These are phyloP conservation scores for Amauroascus verrucosus DNA, from an alignment of 2,329 filamentous ascomycete species.

Conservation along the genomic window DNA sequence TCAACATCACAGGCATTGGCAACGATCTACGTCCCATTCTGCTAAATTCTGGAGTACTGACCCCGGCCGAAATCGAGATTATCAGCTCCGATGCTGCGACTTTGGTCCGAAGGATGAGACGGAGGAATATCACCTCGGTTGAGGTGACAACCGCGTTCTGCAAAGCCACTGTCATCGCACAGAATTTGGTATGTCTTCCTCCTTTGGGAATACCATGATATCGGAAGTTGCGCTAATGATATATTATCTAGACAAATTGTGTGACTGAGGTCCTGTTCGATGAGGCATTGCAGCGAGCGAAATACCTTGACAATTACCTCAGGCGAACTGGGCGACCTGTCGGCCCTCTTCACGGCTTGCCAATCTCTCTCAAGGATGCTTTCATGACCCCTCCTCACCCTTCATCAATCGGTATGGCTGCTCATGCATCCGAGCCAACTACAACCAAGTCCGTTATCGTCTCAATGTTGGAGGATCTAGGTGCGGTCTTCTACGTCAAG, in stretches of 20 bases:
- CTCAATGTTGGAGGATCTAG: conserved; percentile 42
- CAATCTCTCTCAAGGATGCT: conserved; percentile 45
- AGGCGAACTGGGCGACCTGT: conserved; percentile 35
- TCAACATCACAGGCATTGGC: conserved; percentile 6
- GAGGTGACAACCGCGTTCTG: conserved; percentile 49
- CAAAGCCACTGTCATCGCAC: conserved; percentile 47
- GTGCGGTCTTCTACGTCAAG: conserved; percentile 47
- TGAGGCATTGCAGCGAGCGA: conserved; percentile 41
- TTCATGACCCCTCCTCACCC: conserved; percentile 30
- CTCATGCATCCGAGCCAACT: conserved; percentile 36
- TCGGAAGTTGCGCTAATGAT: conserved; percentile 24
- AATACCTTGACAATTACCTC: conserved; percentile 40
- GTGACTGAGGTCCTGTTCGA: conserved; percentile 49
- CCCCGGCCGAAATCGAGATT: conserved; percentile 40
- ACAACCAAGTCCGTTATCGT: conserved; percentile 43
- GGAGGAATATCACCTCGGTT: conserved; percentile 44
- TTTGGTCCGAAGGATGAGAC: conserved; percentile 28
- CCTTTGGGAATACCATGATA: not conserved
- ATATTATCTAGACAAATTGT: conserved; percentile 44
- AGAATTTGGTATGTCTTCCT: conserved; percentile 43
- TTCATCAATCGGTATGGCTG: conserved; percentile 13
- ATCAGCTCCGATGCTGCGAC: conserved; percentile 31
- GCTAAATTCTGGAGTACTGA: conserved; percentile 48
- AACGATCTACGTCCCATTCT: conserved; percentile 8
- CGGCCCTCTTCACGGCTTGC: conserved; percentile 54